These are phyloP conservation scores for Fusarium mexicanum DNA, from an alignment of 2,329 filamentous ascomycete genomes.

Conservation along the genomic window DNA sequence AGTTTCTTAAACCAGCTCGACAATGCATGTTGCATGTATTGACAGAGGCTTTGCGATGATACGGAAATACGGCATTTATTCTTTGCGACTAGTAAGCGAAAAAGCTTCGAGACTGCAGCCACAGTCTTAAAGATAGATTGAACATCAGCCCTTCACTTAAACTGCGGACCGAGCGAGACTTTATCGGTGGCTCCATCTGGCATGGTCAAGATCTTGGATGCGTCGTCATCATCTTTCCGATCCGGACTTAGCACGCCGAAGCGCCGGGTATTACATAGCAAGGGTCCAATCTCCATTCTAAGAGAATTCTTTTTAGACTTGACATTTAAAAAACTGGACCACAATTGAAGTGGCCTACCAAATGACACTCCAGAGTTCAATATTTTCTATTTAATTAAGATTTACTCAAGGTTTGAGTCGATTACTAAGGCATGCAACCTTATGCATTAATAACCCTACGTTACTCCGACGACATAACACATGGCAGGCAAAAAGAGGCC, in stretches of 20 bases:
- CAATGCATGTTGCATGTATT: not conserved
- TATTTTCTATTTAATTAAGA: not conserved
- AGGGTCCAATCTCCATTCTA: not conserved
- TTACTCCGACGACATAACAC: not conserved
- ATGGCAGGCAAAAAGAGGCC: not conserved
- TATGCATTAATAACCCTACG: not conserved
- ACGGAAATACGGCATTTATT: not conserved
- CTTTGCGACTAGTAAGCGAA: not conserved
- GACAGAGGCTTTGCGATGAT: not conserved
- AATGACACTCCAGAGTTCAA: not conserved
- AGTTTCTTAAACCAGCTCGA: not conserved
- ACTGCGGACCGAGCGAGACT: not conserved
- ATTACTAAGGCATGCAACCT: not conserved
- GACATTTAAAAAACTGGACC: not conserved
- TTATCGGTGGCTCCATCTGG: constrained; percentile 15
- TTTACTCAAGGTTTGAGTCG: not conserved
- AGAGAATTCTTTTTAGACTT: not conserved
- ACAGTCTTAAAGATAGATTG: constrained; percentile 3
- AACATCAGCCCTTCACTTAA: not conserved
- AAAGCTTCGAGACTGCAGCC: not conserved
- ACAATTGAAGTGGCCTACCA: not conserved
- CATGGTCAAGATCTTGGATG: not conserved
- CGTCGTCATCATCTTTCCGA: constrained; percentile 23
- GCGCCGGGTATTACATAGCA: not conserved
- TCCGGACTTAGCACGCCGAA: not conserved